Conservation (phyloP, 73 alveolate genomes). For the Tetrahymena borealis region DNA sequence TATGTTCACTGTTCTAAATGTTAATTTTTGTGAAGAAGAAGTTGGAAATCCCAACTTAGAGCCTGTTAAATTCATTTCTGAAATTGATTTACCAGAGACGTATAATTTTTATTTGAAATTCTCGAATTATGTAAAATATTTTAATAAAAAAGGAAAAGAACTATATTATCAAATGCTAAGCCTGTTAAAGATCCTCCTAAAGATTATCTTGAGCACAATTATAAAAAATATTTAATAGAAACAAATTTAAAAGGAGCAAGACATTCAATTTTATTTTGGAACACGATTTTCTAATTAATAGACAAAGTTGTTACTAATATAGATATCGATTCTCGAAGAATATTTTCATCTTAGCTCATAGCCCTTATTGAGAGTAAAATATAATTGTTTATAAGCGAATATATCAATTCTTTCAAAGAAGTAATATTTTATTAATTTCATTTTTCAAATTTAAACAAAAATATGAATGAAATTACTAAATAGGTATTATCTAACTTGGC, state of each 20-base stretch:
- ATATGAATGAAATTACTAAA: too few species aligned
- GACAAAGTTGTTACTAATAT: background rate
- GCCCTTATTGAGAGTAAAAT: background rate
- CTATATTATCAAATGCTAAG: background rate
- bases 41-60: background rate
- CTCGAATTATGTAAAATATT: too few species aligned
- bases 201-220: background rate
- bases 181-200: background rate
- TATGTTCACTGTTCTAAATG: background rate
- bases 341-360: background rate
- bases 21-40: background rate
- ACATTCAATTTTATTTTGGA: background rate
- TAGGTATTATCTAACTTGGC: background rate
- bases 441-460: background rate
- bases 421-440: background rate
- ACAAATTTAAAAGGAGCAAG: background rate
- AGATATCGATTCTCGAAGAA: background rate
- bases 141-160: background rate
- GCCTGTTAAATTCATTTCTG: background rate
- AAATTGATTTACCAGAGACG: background rate
- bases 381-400: background rate
- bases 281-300: background rate
- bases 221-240: background rate
- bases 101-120: too few species aligned
- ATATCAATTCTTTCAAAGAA: background rate